Base-by-base conservation (phyloP, 352 stramenopile genomes). In the Discostella stelligera region DNA sequence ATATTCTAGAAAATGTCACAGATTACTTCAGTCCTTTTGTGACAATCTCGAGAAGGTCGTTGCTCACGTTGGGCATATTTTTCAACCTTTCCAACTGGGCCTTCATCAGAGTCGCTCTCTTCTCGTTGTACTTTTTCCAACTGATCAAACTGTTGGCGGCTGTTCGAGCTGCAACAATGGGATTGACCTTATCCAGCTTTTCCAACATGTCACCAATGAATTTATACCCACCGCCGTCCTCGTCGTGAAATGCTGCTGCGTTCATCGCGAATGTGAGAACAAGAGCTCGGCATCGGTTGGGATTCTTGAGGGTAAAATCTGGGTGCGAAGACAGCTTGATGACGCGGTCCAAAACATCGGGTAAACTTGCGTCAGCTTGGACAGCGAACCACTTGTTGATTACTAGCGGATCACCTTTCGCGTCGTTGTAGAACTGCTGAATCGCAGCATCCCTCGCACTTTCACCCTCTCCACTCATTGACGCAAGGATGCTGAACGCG, bases 371-470 rank as follows among this genome's bases (percentile, higher is more conserved):
- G 49, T 85, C 68, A 0, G 90, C 91, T 79, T 96, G 90, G 27
- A 92, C 77, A 4, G 84, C 68, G 67, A 97, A 95, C 92, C 93
- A 97, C 81, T 93, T 93, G 82, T 95, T 93, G 11, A 95, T 54
- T 5, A 95, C 90, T 25, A 95, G 66, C 10, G 86, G 76, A 78
- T 95, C 86, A 21, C 77, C 82, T 23, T 90, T 79, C 5, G 90
- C 90, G 58, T 94, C 85, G 10, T 94, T 70, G 60, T 94, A 95
- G 71, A 96, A 96, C 37, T 85, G 85, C 66, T 85, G 4, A 13
- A 96, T 46, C 18, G 86, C 85, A 50, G 82, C 71, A 9, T 94
- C 85, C 44, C 88, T 61, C 0, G 75, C 67, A 49, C 41, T 76
- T 60, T 80, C 65, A 30, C 74, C 82, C 55, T 81, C 67, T 18